Conservation (phyloP, 2,329 filamentous ascomycete species). For the Lanzia echinophila region DNA sequence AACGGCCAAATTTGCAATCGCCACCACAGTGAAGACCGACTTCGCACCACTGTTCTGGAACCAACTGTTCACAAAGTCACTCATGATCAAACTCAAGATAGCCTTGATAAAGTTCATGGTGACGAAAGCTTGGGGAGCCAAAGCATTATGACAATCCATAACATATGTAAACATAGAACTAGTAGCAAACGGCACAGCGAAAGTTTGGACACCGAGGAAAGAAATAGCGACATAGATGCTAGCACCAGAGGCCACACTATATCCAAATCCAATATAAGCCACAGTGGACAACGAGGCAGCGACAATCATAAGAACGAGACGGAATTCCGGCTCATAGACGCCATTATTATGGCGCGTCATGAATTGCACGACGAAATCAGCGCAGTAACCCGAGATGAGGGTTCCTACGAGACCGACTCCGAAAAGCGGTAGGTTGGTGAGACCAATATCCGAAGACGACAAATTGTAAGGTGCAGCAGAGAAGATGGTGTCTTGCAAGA, state of each 20-base stretch:
- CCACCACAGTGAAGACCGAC: constrained; percentile 19
- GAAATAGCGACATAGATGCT: constrained; percentile 27
- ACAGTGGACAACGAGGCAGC: constrained; percentile 29
- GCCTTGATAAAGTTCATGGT: constrained; percentile 38
- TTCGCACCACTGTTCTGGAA: constrained; percentile 24
- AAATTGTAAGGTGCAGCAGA: constrained; percentile 20
- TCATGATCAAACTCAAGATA: constrained; percentile 30
- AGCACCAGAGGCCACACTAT: constrained; percentile 29
- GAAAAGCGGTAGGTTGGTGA: constrained; percentile 19
- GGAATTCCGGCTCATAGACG: constrained; percentile 48
- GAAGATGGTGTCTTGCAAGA: constrained; percentile 21
- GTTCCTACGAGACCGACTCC: constrained; percentile 29
- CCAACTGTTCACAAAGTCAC: constrained; percentile 24
- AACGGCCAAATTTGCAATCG: constrained; percentile 18
- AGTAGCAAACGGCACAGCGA: constrained; percentile 34
- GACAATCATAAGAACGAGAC: constrained; percentile 35
- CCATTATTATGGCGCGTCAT: constrained; percentile 44
- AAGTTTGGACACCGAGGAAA: constrained; percentile 33
- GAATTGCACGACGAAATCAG: constrained; percentile 36
- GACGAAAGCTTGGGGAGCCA: constrained; percentile 36
- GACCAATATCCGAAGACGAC: constrained; percentile 17
- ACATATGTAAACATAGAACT: constrained; percentile 35
- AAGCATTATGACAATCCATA: constrained; percentile 35
- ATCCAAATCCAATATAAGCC: constrained; percentile 37
- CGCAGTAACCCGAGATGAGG: constrained; percentile 30